Evolutionary conservation across 1,139 yeast species (phyloP).

Genomic region (Candida albicans): DNA sequence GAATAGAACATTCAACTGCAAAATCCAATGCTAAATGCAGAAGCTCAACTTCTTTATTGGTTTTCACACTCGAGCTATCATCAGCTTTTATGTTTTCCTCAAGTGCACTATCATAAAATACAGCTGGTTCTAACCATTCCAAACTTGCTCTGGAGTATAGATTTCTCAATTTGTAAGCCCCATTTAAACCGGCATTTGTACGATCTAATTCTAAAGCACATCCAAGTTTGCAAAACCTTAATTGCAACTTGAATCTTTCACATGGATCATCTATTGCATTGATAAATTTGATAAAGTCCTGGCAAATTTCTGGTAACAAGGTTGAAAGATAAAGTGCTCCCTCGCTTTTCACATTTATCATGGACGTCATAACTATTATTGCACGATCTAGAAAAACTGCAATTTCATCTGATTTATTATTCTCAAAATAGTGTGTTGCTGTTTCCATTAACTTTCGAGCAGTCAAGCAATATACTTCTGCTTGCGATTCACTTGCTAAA

Average conservation of each 20-base stretch:
- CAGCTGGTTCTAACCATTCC: constrained; percentile 69
- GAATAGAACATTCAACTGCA: constrained; percentile 64
- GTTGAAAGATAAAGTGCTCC: constrained; percentile 41
- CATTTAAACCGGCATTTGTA: constrained; percentile 43
- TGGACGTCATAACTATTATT: constrained; percentile 37
- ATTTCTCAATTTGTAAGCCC: constrained; percentile 62
- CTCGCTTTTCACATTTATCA: constrained; percentile 36
- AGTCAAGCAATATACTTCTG: constrained; percentile 41
- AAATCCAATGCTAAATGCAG: constrained; percentile 62
- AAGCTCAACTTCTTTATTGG: constrained; percentile 37
- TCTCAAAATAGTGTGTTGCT: constrained; percentile 28
- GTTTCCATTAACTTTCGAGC: constrained; percentile 32
- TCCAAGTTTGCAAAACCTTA: constrained; percentile 58
- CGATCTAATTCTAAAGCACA: constrained; percentile 48
- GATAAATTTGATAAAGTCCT: constrained; percentile 33
- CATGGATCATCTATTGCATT: constrained; percentile 32
- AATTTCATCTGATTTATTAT: constrained; percentile 29
- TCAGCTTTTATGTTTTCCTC: constrained; percentile 8
- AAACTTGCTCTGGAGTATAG: constrained; percentile 57
- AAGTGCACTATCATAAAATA: constrained; percentile 30
- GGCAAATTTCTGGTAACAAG: constrained; percentile 33
- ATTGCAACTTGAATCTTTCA: constrained; percentile 50
- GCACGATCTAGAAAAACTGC: constrained; percentile 42
- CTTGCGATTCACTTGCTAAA: constrained; percentile 47
- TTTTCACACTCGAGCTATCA: background rate